A percentile compares a stretch with the other conserved stretches of the same genome.
phyloP scores from a whole-genome alignment of 2,329 filamentous ascomycete species.

The Botryotinia globosa region DNA sequence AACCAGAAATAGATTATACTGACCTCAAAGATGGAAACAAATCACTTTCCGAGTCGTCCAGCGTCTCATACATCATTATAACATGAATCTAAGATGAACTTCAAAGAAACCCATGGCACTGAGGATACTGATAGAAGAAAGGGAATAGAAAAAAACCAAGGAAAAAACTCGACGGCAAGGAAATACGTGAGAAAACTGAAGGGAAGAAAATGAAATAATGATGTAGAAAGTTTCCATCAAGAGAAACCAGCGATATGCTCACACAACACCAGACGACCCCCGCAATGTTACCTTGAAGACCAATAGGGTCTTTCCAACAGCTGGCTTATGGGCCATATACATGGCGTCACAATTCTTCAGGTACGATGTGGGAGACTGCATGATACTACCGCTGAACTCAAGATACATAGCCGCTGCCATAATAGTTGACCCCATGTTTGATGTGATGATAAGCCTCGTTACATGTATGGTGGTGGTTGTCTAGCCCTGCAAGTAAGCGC shows the following conservation, averaged over 20 bases:
- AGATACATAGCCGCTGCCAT: conserved; percentile 20
- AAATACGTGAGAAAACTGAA: conserved; percentile 14
- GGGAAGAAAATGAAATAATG: conserved; percentile 22
- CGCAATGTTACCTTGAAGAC: conserved; percentile 23
- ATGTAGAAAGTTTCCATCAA: conserved; percentile 20
- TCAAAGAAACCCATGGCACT: conserved; percentile 22
- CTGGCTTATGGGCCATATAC: conserved; percentile 15
- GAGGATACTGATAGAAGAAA: conserved; percentile 29
- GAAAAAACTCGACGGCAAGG: conserved; percentile 5
- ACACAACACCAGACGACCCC: not conserved
- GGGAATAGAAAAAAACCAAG: conserved; percentile 29
- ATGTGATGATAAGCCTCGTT: conserved; percentile 21
- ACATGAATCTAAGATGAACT: conserved; percentile 28
- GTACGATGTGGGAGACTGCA: conserved; percentile 18
- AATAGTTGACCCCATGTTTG: conserved; percentile 18
- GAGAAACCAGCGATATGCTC: conserved; percentile 21
- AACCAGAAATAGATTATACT: conserved; percentile 25
- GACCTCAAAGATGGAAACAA: conserved; percentile 34
- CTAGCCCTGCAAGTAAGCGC: conserved; percentile 19
- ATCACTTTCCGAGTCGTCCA: conserved; percentile 35
- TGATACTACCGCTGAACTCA: conserved; percentile 20
- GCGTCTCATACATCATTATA: conserved; percentile 40
- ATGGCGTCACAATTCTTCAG: conserved; percentile 17
- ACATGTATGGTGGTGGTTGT: conserved; percentile 18
- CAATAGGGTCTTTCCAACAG: conserved; percentile 22